phyloP scores from a whole-genome alignment of 2,329 filamentous ascomycete species.

The Chaetomium sp. region DNA sequence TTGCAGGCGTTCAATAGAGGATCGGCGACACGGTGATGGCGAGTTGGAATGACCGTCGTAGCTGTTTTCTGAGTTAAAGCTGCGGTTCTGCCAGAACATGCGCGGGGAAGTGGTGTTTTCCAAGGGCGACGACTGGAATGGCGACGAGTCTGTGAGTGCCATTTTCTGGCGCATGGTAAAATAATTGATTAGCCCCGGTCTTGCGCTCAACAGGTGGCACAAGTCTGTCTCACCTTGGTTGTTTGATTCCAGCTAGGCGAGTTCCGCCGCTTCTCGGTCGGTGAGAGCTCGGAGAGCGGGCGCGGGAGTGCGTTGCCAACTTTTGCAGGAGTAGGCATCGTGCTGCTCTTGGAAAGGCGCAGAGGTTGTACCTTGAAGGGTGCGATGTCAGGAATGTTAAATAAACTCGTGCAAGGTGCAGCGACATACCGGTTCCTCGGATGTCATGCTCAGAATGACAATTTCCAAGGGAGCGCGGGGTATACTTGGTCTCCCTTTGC shows the following conservation, averaged over 20 bases:
- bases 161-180: conserved; percentile 56
- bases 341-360: conserved; percentile 73
- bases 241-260: conserved; percentile 86
- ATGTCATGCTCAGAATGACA: conserved; percentile 30
- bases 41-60: conserved; percentile 62
- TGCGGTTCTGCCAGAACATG: conserved; percentile 85
- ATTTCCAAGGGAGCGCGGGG: not conserved
- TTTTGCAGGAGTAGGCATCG: conserved; percentile 63
- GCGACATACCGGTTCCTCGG: conserved; percentile 33
- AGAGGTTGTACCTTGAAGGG: conserved; percentile 72
- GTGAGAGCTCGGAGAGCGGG: conserved; percentile 86
- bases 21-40: conserved; percentile 74
- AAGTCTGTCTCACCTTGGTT: conserved; percentile 61
- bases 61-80: conserved; percentile 73
- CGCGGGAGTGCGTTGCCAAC: conserved; percentile 64
- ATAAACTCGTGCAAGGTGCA: not conserved
- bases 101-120: conserved; percentile 71
- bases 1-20: conserved; percentile 94
- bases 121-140: conserved; percentile 82
- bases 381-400: conserved; percentile 5
- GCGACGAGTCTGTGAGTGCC: conserved; percentile 73
- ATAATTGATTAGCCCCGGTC: conserved; percentile 28
- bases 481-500: conserved; percentile 7
- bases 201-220: conserved; percentile 24
- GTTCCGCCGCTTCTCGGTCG: conserved; percentile 83